Percentiles rank a stretch among this genome's conserved stretches.
These are phyloP conservation scores for Prinsepia uniflora DNA, from an alignment of 306 rosid genomes.

Conservation along the genomic window DNA sequence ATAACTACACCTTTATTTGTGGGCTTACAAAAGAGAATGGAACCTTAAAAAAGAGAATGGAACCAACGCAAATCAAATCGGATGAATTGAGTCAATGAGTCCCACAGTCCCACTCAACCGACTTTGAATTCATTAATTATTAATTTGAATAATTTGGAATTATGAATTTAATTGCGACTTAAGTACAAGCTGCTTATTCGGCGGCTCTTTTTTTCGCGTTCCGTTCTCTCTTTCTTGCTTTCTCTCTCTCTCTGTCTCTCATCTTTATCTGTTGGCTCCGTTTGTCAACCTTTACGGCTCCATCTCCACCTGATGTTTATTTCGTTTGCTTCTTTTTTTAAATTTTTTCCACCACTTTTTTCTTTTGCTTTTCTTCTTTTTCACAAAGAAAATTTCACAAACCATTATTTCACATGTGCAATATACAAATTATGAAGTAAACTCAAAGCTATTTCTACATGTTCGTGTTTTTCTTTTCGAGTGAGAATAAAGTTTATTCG, in stretches of 20 bases:
- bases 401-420: too few relatives aligned
- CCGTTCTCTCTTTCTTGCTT: too few relatives aligned
- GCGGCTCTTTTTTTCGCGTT: too few relatives aligned
- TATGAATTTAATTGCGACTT: not conserved
- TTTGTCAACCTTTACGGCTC: not conserved
- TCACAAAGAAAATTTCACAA: not conserved
- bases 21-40: not conserved
- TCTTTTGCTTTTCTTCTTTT: not conserved
- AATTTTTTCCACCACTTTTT: not conserved
- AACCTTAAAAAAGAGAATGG: too few relatives aligned
- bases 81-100: not conserved
- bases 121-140: not conserved
- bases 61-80: not conserved
- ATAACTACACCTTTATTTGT: too few relatives aligned
- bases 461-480: too few relatives aligned
- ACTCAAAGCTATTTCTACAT: too few relatives aligned
- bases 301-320: not conserved
- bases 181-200: not conserved
- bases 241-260: too few relatives aligned
- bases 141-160: not conserved
- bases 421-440: too few relatives aligned
- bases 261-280: not conserved
- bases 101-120: not conserved
- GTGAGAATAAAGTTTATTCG: too few relatives aligned
- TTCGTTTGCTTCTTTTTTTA: not conserved